Base-by-base conservation (phyloP, 768 basidiomycete species). In the Saitozyma podzolica region DNA sequence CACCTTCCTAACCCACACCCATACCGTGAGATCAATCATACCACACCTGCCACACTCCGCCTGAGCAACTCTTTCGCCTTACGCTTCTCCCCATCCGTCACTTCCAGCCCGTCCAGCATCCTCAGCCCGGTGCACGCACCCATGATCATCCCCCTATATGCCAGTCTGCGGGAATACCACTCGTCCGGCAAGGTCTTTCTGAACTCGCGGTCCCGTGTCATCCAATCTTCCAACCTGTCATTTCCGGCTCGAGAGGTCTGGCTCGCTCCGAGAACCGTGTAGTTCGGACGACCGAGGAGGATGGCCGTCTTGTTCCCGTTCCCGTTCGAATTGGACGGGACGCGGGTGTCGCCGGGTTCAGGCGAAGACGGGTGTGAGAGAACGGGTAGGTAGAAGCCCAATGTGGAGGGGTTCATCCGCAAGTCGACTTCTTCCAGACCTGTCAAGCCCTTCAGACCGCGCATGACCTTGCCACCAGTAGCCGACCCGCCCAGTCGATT, bases 321-420 rank as follows among this genome's bases (percentile, higher is more conserved):
- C 37, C 41, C 48, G 41, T 60, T 60, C 6, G 65, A 39, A 1
- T 56, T 58, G 19, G 57, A 47, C 58, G 42, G 59, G 20, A 17
- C 20, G 47, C 37, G 20, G 66, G 20, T 14, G 59, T 48, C 42
- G 50, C 48, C 43, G 59, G 16, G 49, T 56, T 16, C 61, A 48
- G 19, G 54, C 60, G 70, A 87, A 86, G 68, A 84, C 83, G 29
- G 29, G 61, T 90, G 86, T n/a, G 54, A 6, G 56, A 93, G 83
- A 62, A 97, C 81, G 20, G 96, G 92, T 41, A 96, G 84, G 80
- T 99, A 98, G 89, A 92, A 95, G 7, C 91, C 91, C 10, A 97
- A 86, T 17, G 94, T 97, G 69, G 90, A 92, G 1, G 42, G 49
- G 3, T 39, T 70, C 87, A 76, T 89, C 95, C 95, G 85, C 79